These are phyloP conservation scores for Coemansia sp. DNA, from an alignment of 192 early-diverging fungal species.

Conservation along the genomic window DNA sequence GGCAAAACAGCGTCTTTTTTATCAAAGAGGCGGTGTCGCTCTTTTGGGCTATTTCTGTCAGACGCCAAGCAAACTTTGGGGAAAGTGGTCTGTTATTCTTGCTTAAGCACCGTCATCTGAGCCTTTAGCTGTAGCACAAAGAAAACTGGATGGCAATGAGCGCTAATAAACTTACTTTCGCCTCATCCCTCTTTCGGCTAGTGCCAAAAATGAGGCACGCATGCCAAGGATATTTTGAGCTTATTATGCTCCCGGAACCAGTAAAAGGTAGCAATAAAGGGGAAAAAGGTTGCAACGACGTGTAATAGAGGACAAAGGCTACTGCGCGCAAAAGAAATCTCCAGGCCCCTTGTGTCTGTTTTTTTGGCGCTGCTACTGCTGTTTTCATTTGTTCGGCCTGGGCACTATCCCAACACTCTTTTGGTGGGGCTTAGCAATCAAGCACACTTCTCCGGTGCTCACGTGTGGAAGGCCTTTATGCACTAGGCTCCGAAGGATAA, in stretches of 20 bases:
- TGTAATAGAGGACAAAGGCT: background rate
- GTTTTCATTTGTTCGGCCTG: background rate
- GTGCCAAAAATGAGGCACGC: background rate
- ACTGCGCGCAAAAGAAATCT: constrained; percentile 2
- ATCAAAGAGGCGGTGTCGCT: background rate
- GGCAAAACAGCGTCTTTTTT: background rate
- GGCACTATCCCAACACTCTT: background rate
- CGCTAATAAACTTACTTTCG: background rate
- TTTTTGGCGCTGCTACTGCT: constrained; percentile 4
- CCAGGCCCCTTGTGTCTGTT: background rate
- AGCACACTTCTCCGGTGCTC: background rate
- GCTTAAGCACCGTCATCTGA: background rate
- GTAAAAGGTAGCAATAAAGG: background rate
- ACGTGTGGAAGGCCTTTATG: background rate
- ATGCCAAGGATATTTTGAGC: background rate
- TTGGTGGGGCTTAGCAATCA: background rate
- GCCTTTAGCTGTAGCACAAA: background rate
- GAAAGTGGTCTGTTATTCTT: background rate
- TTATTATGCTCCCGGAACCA: background rate
- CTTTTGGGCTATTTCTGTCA: background rate
- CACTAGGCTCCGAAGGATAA: background rate
- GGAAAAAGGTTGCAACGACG: background rate
- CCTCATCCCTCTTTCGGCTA: background rate
- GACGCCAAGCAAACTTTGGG: background rate
- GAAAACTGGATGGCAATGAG: background rate